Percentiles rank a stretch among this genome's conserved stretches.
Conservation (phyloP, 805 yeast genomes). For the Ogataea corticis region DNA sequence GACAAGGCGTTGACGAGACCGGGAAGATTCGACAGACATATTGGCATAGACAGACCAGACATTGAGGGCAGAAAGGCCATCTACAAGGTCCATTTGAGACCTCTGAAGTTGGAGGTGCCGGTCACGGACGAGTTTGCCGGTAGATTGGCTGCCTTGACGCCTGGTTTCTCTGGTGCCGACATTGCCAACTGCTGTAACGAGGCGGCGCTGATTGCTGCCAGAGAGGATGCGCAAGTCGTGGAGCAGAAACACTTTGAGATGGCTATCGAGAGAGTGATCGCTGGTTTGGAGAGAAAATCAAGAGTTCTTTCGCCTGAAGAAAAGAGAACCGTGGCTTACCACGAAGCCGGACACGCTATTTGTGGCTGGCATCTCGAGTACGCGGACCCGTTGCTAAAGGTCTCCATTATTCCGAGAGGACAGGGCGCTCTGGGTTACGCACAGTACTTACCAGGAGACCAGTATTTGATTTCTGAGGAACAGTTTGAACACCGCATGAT, state of each 20-base stretch:
- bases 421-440: conserved; percentile 98
- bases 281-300: conserved; percentile 90
- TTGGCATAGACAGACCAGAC: conserved; percentile 89
- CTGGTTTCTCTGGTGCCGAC: conserved; percentile 98
- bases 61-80: conserved; percentile 93
- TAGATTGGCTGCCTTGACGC: conserved; percentile 90
- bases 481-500: conserved; percentile 80
- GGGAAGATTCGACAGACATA: conserved; percentile 95
- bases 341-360: conserved; percentile 98
- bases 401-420: conserved; percentile 95
- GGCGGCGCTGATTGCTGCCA: conserved; percentile 95
- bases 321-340: conserved; percentile 89
- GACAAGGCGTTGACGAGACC: conserved; percentile 95
- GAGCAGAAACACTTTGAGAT: conserved; percentile 82
- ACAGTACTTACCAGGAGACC: conserved; percentile 93
- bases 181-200: conserved; percentile 97
- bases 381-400: conserved; percentile 94
- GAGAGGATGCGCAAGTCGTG: conserved; percentile 71
- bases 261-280: conserved; percentile 96
- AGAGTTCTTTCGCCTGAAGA: conserved; percentile 83
- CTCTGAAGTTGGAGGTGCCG: conserved; percentile 57
- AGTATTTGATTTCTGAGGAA: conserved; percentile 76
- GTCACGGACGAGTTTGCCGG: conserved; percentile 68
- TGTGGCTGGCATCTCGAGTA: conserved; percentile 94
- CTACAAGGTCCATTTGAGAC: conserved; percentile 79